Evolutionary conservation across 139 green algal species (phyloP).

Genomic region (Pleodorina starrii): DNA sequence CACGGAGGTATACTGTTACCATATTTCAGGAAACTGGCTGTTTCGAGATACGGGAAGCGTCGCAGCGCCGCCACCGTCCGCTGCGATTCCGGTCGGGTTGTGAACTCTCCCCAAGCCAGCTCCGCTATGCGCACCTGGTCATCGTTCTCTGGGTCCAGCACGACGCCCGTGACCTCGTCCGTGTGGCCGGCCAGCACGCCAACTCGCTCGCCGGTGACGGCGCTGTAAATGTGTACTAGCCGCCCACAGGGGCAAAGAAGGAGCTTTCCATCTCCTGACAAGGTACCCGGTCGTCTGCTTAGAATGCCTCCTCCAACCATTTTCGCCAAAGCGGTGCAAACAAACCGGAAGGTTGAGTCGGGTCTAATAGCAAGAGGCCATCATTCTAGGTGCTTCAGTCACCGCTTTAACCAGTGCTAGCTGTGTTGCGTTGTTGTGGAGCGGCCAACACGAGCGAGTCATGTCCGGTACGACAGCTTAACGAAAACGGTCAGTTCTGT

Average conservation of each 20-base stretch:
- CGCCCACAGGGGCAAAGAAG: slow-evolving; percentile 57
- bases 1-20: too few relatives aligned
- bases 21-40: too few relatives aligned
- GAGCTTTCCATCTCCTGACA: slow-evolving; percentile 65
- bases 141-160: slow-evolving; percentile 52
- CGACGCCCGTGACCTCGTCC: slow-evolving; percentile 66
- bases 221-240: slow-evolving; percentile 66
- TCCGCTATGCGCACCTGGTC: slow-evolving; percentile 42
- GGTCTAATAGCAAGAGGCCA: too few relatives aligned
- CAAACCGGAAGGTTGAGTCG: too few relatives aligned
- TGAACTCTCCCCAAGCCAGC: not conserved
- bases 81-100: not conserved
- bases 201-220: slow-evolving; percentile 60
- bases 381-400: too few relatives aligned
- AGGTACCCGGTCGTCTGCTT: not conserved
- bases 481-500: too few relatives aligned
- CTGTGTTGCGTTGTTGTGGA: too few relatives aligned
- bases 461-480: too few relatives aligned
- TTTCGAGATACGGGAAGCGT: too few relatives aligned
- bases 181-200: slow-evolving; percentile 59
- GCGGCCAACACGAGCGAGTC: too few relatives aligned
- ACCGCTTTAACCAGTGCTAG: too few relatives aligned
- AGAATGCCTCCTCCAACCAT: slow-evolving; percentile 47
- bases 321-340: not conserved
- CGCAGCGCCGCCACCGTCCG: slow-evolving; percentile 26